These are phyloP conservation scores for Epichloe sylvatica DNA, from an alignment of 2,329 filamentous ascomycete species.

Conservation along the genomic window DNA sequence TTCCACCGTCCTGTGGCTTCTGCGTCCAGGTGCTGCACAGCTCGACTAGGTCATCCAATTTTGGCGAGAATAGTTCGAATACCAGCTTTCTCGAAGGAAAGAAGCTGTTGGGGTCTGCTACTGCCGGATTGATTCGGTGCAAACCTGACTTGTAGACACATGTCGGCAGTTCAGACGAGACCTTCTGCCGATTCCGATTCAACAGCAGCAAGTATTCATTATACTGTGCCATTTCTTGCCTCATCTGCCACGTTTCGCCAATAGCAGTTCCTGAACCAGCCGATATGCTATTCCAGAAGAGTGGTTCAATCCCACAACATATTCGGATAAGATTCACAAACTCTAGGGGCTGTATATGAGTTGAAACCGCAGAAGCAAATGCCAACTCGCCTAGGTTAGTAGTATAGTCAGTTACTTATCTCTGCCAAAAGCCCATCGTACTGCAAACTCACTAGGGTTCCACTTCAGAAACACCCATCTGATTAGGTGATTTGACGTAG, in stretches of 20 bases:
- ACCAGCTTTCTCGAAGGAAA: conserved; percentile 35
- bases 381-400: conserved; percentile 45
- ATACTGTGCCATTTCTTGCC: conserved; percentile 29
- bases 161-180: background rate
- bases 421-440: background rate
- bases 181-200: conserved; percentile 19
- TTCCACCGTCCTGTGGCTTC: conserved; percentile 29
- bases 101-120: conserved; percentile 18
- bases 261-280: conserved; percentile 33
- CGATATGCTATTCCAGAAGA: conserved; percentile 18
- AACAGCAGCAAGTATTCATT: conserved; percentile 44
- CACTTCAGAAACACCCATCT: conserved; percentile 74
- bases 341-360: conserved; percentile 50
- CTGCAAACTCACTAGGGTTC: conserved; percentile 52
- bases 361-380: conserved; percentile 50
- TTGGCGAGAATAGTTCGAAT: conserved; percentile 39
- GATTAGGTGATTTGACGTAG: conserved; percentile 56
- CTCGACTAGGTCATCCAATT: conserved; percentile 34
- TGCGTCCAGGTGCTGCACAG: conserved; percentile 35
- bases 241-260: conserved; percentile 32
- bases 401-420: background rate
- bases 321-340: conserved; percentile 55
- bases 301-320: conserved; percentile 43
- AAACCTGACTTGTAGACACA: conserved; percentile 3
- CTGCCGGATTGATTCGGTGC: conserved; percentile 8